phyloP scores from a whole-genome alignment of 306 rosid species.

The Malus sieversii region DNA sequence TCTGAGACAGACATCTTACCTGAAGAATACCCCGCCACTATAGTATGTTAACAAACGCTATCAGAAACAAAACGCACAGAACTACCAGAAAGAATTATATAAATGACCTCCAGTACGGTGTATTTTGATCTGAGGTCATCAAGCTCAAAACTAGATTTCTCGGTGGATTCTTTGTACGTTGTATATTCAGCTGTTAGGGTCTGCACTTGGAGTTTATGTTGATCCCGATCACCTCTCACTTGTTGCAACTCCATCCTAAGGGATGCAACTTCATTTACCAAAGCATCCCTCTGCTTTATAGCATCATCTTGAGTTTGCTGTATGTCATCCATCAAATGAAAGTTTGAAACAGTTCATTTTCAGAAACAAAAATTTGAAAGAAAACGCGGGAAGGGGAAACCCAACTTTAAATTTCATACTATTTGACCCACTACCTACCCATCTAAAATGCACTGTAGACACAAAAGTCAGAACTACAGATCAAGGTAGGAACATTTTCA shows the following conservation, averaged over 20 bases:
- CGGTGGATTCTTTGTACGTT: constrained; percentile 54
- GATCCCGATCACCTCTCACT: constrained; percentile 73
- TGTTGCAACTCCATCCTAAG: constrained; percentile 70
- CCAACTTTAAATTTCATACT: background rate
- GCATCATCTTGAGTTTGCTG: constrained; percentile 95
- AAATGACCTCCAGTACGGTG: constrained; percentile 68
- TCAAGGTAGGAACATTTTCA: background rate
- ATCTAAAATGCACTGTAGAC: background rate
- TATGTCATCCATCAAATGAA: constrained; percentile 15
- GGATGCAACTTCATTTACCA: constrained; percentile 57
- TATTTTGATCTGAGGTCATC: constrained; percentile 43
- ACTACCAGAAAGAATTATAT: constrained; percentile 5
- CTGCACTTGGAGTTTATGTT: constrained; percentile 50
- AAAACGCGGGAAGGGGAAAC: background rate
- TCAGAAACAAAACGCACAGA: background rate
- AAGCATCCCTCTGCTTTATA: constrained; percentile 69
- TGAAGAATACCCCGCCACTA: constrained; percentile 26
- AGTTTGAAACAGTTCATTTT: constrained; percentile 6
- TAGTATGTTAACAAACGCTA: background rate
- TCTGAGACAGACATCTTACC: constrained; percentile 68
- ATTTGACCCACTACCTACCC: background rate
- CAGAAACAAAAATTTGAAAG: background rate
- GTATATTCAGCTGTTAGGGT: constrained; percentile 52
- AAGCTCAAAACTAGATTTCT: constrained; percentile 50
- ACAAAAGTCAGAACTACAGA: background rate